These are phyloP conservation scores for Botrytis tulipae DNA, from an alignment of 2,329 filamentous ascomycete genomes.

Conservation along the genomic window DNA sequence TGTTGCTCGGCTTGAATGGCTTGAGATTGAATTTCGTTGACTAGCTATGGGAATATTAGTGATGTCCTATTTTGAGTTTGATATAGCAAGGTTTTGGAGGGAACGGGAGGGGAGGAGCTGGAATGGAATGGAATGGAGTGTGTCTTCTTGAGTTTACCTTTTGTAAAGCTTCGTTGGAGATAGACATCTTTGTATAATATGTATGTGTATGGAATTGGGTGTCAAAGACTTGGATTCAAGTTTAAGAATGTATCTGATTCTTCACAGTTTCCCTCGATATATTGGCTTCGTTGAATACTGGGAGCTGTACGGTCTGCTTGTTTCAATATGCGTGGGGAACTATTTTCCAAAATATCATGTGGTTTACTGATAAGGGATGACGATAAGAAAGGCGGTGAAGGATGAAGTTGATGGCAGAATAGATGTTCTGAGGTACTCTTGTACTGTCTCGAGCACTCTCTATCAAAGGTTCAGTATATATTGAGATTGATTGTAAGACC, in stretches of 20 bases:
- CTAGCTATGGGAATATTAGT: conserved; percentile 55
- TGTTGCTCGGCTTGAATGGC: conserved; percentile 88
- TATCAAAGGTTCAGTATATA: too few relatives aligned
- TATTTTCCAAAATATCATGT: conserved; percentile 14
- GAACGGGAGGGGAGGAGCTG: neutral
- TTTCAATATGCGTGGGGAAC: conserved; percentile 1
- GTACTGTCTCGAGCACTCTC: too few relatives aligned
- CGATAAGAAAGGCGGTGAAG: conserved; percentile 12
- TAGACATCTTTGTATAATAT: conserved; percentile 65
- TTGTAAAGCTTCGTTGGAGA: conserved; percentile 88
- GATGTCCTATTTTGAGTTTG: conserved; percentile 15
- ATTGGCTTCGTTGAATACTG: neutral
- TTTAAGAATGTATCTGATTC: neutral
- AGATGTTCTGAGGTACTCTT: neutral
- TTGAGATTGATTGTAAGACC: too few relatives aligned
- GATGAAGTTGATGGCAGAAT: neutral
- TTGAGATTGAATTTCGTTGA: conserved; percentile 91
- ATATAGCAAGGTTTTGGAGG: neutral
- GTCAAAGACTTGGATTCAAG: neutral
- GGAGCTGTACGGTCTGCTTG: neutral
- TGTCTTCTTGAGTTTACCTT: conserved; percentile 59
- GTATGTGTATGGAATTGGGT: neutral
- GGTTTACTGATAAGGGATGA: neutral
- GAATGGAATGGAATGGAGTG: neutral
- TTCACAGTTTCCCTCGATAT: neutral